Evolutionary conservation across 2,329 filamentous ascomycete species (phyloP).

Genomic region (Penicillium sp.): DNA sequence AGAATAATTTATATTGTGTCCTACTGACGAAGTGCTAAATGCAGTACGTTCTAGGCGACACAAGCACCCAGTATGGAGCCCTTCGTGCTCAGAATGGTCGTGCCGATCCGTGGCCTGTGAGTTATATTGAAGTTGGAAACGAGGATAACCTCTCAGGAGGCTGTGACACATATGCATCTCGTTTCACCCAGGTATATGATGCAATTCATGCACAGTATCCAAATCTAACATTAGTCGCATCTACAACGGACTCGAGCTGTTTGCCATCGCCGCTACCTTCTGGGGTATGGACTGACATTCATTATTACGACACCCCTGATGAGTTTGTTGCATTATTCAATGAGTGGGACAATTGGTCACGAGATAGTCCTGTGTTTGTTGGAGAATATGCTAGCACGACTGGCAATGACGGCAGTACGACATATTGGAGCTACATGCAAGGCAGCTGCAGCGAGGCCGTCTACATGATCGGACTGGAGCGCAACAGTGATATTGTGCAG

Average conservation of each 20-base stretch:
- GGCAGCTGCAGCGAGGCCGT: constrained; percentile 62
- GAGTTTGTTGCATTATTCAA: constrained; percentile 49
- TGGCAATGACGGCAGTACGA: background rate
- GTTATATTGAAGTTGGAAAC: constrained; percentile 64
- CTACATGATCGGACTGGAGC: constrained; percentile 53
- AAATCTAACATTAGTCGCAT: constrained; percentile 46
- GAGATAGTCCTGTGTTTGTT: constrained; percentile 6
- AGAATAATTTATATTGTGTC: constrained; percentile 15
- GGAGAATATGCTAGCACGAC: constrained; percentile 6
- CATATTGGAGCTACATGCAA: constrained; percentile 19
- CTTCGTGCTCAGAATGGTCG: constrained; percentile 58
- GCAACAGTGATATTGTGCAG: constrained; percentile 29
- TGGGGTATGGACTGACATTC: constrained; percentile 36
- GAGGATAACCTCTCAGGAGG: constrained; percentile 60
- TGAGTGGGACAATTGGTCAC: constrained; percentile 48
- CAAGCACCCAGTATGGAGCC: constrained; percentile 33
- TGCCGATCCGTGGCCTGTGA: constrained; percentile 57
- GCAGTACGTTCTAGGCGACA: constrained; percentile 20
- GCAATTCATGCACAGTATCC: constrained; percentile 57
- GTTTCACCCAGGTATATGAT: constrained; percentile 57
- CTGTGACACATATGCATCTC: constrained; percentile 49
- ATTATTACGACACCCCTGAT: constrained; percentile 52
- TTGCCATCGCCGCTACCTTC: constrained; percentile 6
- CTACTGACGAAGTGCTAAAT: constrained; percentile 14
- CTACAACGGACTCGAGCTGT: constrained; percentile 15